These are phyloP conservation scores for Alternaria sp. DNA, from an alignment of 2,329 filamentous ascomycete species.

Conservation along the genomic window DNA sequence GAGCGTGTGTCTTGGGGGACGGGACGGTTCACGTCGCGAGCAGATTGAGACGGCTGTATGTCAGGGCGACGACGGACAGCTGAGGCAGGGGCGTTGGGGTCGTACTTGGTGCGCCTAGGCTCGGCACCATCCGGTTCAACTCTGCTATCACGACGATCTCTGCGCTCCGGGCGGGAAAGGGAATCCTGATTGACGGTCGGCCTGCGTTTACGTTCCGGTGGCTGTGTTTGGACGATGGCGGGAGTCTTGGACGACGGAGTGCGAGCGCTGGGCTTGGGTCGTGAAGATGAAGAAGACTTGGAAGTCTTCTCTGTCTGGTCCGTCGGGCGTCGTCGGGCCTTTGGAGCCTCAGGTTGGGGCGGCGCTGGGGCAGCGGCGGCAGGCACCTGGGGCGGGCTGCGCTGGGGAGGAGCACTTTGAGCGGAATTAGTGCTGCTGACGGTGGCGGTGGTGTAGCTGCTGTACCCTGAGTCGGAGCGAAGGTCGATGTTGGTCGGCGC, in stretches of 20 bases:
- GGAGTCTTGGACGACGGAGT: conserved; percentile 32
- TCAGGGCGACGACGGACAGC: conserved; percentile 20
- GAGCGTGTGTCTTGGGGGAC: conserved; percentile 32
- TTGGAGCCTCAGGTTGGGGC: conserved; percentile 23
- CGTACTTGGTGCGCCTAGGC: conserved; percentile 41
- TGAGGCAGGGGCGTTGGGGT: conserved; percentile 22
- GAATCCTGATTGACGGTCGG: conserved; percentile 10
- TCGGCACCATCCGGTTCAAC: conserved; percentile 41
- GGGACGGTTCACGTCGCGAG: conserved; percentile 36
- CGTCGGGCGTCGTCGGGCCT: conserved; percentile 23
- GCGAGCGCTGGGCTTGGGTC: conserved; percentile 30
- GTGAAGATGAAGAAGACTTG: conserved; percentile 32
- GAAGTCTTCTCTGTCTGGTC: conserved; percentile 13
- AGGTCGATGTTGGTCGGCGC: conserved; percentile 51
- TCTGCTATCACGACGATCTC: conserved; percentile 18
- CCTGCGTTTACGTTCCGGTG: neutral
- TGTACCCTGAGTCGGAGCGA: conserved; percentile 68
- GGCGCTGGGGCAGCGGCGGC: conserved; percentile 21
- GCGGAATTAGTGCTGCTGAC: conserved; percentile 60
- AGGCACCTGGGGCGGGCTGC: conserved; percentile 34
- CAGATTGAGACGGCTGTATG: conserved; percentile 35
- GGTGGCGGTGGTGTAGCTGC: conserved; percentile 63
- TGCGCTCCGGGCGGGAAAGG: conserved; percentile 4
- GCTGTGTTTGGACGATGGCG: conserved; percentile 2
- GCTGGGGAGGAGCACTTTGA: conserved; percentile 47